Evolutionary conservation across 768 basidiomycete genomes (phyloP).

Genomic region (Gelatoporia subvermispora): DNA sequence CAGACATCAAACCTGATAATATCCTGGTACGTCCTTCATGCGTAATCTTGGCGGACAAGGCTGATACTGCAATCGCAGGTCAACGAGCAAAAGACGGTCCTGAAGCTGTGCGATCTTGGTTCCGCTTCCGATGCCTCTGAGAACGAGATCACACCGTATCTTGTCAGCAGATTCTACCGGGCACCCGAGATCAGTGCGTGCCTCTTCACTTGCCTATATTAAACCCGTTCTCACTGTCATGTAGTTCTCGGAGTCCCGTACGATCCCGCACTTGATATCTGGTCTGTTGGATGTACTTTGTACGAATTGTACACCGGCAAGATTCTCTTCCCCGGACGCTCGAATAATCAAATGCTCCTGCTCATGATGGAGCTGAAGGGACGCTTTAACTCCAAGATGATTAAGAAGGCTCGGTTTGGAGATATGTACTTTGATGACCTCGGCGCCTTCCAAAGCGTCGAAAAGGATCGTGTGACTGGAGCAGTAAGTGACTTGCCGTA

Average conservation of each 20-base stretch:
- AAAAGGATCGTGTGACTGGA: slow-evolving; percentile 80
- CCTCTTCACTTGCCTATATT: slow-evolving; percentile 9
- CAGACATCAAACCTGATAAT: slow-evolving; percentile 98
- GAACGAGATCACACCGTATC: slow-evolving; percentile 96
- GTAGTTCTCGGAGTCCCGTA: slow-evolving; percentile 93
- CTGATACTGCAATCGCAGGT: slow-evolving; percentile 47
- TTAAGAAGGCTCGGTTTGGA: slow-evolving; percentile 92
- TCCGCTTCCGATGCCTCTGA: slow-evolving; percentile 93
- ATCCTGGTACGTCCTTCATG: slow-evolving; percentile 63
- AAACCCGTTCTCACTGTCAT: background rate
- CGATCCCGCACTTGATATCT: slow-evolving; percentile 89
- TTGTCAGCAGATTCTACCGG: slow-evolving; percentile 95
- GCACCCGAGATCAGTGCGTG: slow-evolving; percentile 95
- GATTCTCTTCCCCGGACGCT: slow-evolving; percentile 93
- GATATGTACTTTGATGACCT: slow-evolving; percentile 92
- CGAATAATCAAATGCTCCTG: slow-evolving; percentile 96
- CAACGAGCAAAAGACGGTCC: slow-evolving; percentile 86
- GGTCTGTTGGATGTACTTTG: slow-evolving; percentile 98
- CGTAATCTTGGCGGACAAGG: slow-evolving; percentile 1
- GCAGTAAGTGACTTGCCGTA: slow-evolving; percentile 49
- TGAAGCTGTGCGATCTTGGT: slow-evolving; percentile 97
- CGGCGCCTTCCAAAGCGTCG: slow-evolving; percentile 79
- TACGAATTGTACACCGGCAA: slow-evolving; percentile 95
- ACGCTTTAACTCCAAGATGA: slow-evolving; percentile 87
- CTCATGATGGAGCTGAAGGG: slow-evolving; percentile 99